Evolutionary conservation across 257 asterid genomes (phyloP).

Genomic region (Catharanthus roseus): DNA sequence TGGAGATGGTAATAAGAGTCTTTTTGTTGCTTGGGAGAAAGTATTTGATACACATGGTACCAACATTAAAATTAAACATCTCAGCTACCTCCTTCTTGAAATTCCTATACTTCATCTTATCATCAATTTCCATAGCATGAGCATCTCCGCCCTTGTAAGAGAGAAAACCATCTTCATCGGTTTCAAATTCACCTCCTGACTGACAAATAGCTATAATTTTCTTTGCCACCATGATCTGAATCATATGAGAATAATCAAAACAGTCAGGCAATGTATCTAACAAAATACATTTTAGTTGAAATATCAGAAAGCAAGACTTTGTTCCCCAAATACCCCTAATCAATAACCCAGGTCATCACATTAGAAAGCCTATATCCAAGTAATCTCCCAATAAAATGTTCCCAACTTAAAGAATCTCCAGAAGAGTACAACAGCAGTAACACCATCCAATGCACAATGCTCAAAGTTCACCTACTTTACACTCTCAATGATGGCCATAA

Average conservation of each 20-base stretch:
- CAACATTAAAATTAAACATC: conserved; percentile 67
- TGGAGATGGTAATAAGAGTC: conserved; percentile 85
- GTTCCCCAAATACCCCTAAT: not conserved
- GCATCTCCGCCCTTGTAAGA: conserved; percentile 94
- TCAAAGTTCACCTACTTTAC: not conserved
- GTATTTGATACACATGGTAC: conserved; percentile 60
- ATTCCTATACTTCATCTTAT: conserved; percentile 63
- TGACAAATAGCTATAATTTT: conserved; percentile 86
- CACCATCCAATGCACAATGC: not conserved
- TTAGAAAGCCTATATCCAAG: not conserved
- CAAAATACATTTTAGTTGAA: not conserved
- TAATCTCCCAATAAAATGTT: not conserved
- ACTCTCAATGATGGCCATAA: conserved; percentile 12
- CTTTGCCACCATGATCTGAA: conserved; percentile 60
- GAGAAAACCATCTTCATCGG: conserved; percentile 63
- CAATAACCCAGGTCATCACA: not conserved
- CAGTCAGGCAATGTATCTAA: conserved; percentile 14
- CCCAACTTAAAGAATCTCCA: not conserved
- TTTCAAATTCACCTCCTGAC: conserved; percentile 91
- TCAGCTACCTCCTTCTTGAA: conserved; percentile 81
- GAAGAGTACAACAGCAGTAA: not conserved
- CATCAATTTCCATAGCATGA: conserved; percentile 96
- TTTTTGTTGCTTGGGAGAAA: conserved; percentile 92
- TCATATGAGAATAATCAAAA: conserved; percentile 20
- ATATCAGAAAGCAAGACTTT: not conserved